A percentile compares a stretch with the other conserved stretches of the same genome.
Evolutionary conservation across 257 asterid species (phyloP).

Genomic region (Petunia secreta): DNA sequence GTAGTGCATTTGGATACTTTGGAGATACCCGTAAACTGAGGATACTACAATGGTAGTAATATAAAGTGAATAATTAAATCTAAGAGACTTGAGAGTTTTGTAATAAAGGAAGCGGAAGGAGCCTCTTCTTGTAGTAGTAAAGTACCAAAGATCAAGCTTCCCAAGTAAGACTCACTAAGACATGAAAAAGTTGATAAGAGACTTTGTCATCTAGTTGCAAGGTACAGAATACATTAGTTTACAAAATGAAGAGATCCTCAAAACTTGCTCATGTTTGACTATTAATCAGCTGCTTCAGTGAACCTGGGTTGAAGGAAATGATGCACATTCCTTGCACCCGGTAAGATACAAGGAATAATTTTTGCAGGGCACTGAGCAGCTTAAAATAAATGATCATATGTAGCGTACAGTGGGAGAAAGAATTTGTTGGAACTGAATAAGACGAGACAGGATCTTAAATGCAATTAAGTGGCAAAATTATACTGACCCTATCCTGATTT

Average conservation of each 20-base stretch:
- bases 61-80: background rate
- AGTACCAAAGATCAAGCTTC: background rate
- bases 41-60: background rate
- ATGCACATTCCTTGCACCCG: background rate
- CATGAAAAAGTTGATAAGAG: background rate
- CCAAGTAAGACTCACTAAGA: background rate
- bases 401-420: conserved; percentile 3
- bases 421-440: conserved; percentile 5
- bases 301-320: conserved; percentile 9
- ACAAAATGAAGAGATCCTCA: background rate
- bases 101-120: background rate
- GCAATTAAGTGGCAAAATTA: background rate
- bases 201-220: background rate
- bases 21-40: background rate
- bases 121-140: background rate
- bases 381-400: background rate
- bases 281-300: conserved; percentile 1
- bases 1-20: conserved; percentile 4
- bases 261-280: background rate
- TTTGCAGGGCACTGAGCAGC: conserved; percentile 19
- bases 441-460: background rate
- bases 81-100: background rate
- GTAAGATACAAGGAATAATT: background rate
- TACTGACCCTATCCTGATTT: conserved; percentile 7
- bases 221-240: background rate